phyloP scores from a whole-genome alignment of 495 filamentous ascomycete species.

The Penicillium maclennaniae region DNA sequence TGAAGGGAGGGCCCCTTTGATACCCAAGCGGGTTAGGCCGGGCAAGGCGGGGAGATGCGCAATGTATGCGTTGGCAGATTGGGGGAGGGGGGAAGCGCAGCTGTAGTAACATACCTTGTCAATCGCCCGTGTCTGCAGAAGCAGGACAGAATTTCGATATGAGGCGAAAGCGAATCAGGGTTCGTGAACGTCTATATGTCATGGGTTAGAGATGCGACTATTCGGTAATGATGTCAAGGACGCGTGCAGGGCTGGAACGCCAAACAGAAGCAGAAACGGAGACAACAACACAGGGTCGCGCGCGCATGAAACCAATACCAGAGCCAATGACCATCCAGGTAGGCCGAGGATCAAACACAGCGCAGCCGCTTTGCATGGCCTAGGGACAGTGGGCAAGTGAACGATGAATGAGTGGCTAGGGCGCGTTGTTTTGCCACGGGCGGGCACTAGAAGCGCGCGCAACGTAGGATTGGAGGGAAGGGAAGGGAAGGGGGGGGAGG shows the following conservation, averaged over 20 bases:
- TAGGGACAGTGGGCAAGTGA: not conserved
- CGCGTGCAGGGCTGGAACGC: constrained; percentile 27
- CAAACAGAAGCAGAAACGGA: constrained; percentile 2
- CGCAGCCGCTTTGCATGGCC: constrained; percentile 16
- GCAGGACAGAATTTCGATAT: constrained; percentile 17
- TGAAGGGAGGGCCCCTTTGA: constrained; percentile 11
- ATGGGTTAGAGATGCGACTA: constrained; percentile 17
- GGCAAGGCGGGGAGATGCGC: constrained; percentile 22
- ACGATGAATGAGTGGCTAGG: not conserved
- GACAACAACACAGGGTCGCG: not conserved
- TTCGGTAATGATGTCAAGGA: constrained; percentile 17
- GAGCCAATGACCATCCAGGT: constrained; percentile 12
- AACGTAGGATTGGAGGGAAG: constrained; percentile 31
- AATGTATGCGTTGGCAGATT: constrained; percentile 50
- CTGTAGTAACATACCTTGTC: constrained; percentile 41
- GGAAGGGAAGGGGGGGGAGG: constrained; percentile 8
- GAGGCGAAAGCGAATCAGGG: constrained; percentile 19
- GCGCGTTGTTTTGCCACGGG: constrained; percentile 27
- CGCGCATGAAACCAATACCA: constrained; percentile 4
- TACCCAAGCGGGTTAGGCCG: constrained; percentile 31
- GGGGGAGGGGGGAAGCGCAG: constrained; percentile 34
- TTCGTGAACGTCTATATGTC: constrained; percentile 10
- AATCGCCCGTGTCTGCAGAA: constrained; percentile 34
- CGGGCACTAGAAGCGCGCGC: constrained; percentile 17
- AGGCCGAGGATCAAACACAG: constrained; percentile 8